Evolutionary conservation across 2,329 filamentous ascomycete species (phyloP).

Genomic region (Piedraia hortae): DNA sequence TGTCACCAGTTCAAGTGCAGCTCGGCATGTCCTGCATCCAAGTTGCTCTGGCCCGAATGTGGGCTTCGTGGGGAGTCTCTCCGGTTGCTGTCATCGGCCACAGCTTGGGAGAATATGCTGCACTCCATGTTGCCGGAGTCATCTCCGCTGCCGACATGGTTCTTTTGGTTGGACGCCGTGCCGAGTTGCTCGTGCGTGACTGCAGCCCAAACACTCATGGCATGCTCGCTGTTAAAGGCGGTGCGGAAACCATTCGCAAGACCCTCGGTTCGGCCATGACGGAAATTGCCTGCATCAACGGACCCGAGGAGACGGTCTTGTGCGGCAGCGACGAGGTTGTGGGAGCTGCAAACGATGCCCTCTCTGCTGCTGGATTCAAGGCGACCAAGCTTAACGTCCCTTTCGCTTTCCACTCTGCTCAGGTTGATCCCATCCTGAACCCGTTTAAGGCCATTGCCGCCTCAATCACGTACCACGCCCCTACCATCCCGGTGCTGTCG

Average conservation of each 20-base stretch:
- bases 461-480: constrained; percentile 28
- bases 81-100: constrained; percentile 25
- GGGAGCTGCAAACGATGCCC: constrained; percentile 22
- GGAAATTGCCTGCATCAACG: constrained; percentile 47
- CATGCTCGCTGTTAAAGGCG: constrained; percentile 32
- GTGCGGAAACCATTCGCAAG: constrained; percentile 24
- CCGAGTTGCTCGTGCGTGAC: constrained; percentile 33
- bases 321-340: constrained; percentile 33
- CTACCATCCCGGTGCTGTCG: constrained; percentile 36
- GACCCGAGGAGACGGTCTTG: constrained; percentile 48
- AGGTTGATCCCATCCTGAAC: constrained; percentile 34
- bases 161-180: constrained; percentile 41
- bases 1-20: constrained; percentile 25
- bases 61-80: constrained; percentile 26
- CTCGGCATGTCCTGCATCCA: constrained; percentile 26
- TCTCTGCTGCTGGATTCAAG: constrained; percentile 28
- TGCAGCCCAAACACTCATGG: constrained; percentile 39
- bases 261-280: constrained; percentile 23
- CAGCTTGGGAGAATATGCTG: constrained; percentile 48
- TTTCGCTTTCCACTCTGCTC: constrained; percentile 38
- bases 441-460: constrained; percentile 28
- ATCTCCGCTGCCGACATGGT: constrained; percentile 44
- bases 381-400: constrained; percentile 34
- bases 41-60: constrained; percentile 25
- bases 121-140: constrained; percentile 41